phyloP scores from a whole-genome alignment of 2,329 filamentous ascomycete species.

The Fusarium sp. region DNA sequence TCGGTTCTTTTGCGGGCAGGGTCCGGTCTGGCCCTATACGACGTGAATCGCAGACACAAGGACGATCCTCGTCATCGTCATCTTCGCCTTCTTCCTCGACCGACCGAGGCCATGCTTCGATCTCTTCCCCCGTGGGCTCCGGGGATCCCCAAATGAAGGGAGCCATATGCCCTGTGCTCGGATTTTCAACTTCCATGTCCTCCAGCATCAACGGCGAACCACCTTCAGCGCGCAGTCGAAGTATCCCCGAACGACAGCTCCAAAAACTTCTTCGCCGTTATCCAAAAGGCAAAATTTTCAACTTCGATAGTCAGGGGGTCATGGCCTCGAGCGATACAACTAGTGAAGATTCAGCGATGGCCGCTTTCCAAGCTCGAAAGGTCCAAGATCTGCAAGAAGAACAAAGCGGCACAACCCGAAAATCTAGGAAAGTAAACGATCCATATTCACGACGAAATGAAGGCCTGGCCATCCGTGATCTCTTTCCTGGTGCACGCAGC shows the following conservation, averaged over 20 bases:
- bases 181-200: slow-evolving; percentile 53
- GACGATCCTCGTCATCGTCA: slow-evolving; percentile 22
- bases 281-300: slow-evolving; percentile 62
- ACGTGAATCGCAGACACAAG: background rate
- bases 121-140: slow-evolving; percentile 27
- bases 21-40: slow-evolving; percentile 4
- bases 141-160: slow-evolving; percentile 43
- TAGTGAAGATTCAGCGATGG: slow-evolving; percentile 41
- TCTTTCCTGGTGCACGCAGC: slow-evolving; percentile 61
- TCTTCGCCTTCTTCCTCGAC: slow-evolving; percentile 15
- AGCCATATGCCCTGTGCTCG: slow-evolving; percentile 53
- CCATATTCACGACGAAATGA: slow-evolving; percentile 38
- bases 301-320: slow-evolving; percentile 57
- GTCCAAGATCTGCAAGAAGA: background rate
- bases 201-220: slow-evolving; percentile 53
- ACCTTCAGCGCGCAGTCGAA: background rate
- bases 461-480: slow-evolving; percentile 46
- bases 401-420: background rate
- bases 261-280: slow-evolving; percentile 52
- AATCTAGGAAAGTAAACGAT: slow-evolving; percentile 1
- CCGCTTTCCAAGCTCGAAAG: slow-evolving; percentile 1
- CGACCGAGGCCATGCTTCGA: background rate
- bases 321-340: slow-evolving; percentile 51
- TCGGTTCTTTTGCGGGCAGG: slow-evolving; percentile 36
- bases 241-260: slow-evolving; percentile 15